These are phyloP conservation scores for Eutypella sp. DNA, from an alignment of 2,329 filamentous ascomycete genomes.

Conservation along the genomic window DNA sequence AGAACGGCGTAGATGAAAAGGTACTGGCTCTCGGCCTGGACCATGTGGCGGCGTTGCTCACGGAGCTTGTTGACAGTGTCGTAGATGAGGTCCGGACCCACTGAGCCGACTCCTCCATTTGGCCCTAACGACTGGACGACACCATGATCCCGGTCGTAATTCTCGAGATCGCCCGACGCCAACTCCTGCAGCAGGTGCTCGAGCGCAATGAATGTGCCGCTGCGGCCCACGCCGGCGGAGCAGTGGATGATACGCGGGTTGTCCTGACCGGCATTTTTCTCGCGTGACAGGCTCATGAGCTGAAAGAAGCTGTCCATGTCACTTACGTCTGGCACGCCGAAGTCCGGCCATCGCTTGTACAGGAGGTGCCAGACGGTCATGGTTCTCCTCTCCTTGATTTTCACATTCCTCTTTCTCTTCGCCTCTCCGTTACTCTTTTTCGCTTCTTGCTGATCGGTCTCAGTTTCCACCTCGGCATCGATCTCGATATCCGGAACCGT, in stretches of 20 bases:
- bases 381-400: background rate
- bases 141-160: constrained; percentile 29
- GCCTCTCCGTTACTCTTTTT: background rate
- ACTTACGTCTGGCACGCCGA: constrained; percentile 68
- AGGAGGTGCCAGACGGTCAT: constrained; percentile 70
- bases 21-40: constrained; percentile 82
- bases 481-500: background rate
- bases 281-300: constrained; percentile 62
- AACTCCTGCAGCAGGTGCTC: constrained; percentile 85
- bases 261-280: constrained; percentile 46
- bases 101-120: background rate
- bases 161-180: constrained; percentile 63
- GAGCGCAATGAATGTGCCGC: constrained; percentile 93
- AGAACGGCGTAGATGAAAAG: constrained; percentile 85
- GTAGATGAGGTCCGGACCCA: constrained; percentile 60
- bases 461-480: constrained; percentile 31
- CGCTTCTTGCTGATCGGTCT: constrained; percentile 34
- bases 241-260: constrained; percentile 82
- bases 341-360: constrained; percentile 87
- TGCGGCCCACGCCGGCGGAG: constrained; percentile 89
- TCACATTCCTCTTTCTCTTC: background rate
- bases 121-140: constrained; percentile 5
- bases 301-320: constrained; percentile 65
- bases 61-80: constrained; percentile 75
- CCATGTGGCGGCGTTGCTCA: constrained; percentile 91